Conservation (phyloP, 441 rosid genomes). For the Populus trichocarpa region DNA sequence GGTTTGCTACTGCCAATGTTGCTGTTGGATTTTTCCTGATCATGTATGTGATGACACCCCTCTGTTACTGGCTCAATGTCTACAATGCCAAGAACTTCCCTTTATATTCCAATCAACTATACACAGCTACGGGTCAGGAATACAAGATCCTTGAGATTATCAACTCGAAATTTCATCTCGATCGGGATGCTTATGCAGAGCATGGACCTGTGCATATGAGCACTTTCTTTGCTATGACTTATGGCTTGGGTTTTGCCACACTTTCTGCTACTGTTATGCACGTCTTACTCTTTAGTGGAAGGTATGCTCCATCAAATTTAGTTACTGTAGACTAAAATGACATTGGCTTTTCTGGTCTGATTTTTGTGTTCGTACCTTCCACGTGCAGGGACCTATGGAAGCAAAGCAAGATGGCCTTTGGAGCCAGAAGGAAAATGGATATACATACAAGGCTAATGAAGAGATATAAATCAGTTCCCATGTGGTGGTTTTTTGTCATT, state of each 20-base stretch:
- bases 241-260: conserved; percentile 78
- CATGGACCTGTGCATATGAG: conserved; percentile 57
- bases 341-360: neutral
- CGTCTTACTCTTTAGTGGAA: conserved; percentile 63
- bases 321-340: neutral
- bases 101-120: conserved; percentile 15
- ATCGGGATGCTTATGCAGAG: conserved; percentile 38
- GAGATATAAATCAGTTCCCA: conserved; percentile 50
- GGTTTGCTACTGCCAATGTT: conserved; percentile 75
- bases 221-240: conserved; percentile 71
- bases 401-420: conserved; percentile 47
- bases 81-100: conserved; percentile 72
- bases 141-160: conserved; percentile 56
- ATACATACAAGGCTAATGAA: conserved; percentile 74
- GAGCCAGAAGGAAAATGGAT: conserved; percentile 48
- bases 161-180: conserved; percentile 52
- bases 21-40: conserved; percentile 58
- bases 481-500: conserved; percentile 67
- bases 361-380: neutral
- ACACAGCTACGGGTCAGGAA: conserved; percentile 27
- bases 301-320: conserved; percentile 29
- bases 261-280: conserved; percentile 65
- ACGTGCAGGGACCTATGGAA: conserved; percentile 56
- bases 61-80: conserved; percentile 10
- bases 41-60: conserved; percentile 62